phyloP scores from a whole-genome alignment of 495 filamentous ascomycete species.

The Neurospora sp. region DNA sequence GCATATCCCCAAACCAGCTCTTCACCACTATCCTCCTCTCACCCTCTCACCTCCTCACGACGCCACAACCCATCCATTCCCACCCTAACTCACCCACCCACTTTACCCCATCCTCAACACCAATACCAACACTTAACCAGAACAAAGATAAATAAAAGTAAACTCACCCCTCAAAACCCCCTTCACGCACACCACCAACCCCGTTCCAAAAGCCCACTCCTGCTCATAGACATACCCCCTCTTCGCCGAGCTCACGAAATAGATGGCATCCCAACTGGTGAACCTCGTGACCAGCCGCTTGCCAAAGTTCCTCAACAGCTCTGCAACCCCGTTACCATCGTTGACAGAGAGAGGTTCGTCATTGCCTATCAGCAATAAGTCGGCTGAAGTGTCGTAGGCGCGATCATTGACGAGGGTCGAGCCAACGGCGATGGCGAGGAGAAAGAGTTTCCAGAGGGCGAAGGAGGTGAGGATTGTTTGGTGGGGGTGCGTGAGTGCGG shows the following conservation, averaged over 20 bases:
- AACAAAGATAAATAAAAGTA: background rate
- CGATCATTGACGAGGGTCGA: background rate
- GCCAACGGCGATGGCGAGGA: slow-evolving; percentile 52
- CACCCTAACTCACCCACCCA: background rate
- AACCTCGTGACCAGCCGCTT: slow-evolving; percentile 39
- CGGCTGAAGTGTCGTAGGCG: slow-evolving; percentile 85
- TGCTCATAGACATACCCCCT: slow-evolving; percentile 82
- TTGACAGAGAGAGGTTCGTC: background rate
- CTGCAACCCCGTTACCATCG: background rate
- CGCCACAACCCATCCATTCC: background rate
- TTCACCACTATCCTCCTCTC: background rate
- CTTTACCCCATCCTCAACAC: background rate
- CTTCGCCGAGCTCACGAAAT: slow-evolving; percentile 60
- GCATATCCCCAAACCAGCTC: background rate
- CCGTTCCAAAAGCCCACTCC: slow-evolving; percentile 88
- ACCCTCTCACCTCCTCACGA: background rate
- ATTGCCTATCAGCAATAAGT: slow-evolving; percentile 1
- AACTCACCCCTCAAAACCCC: slow-evolving; percentile 22
- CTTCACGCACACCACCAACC: slow-evolving; percentile 46
- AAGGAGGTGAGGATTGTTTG: slow-evolving; percentile 31
- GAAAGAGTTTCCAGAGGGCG: slow-evolving; percentile 59
- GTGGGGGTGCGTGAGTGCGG: slow-evolving; percentile 16
- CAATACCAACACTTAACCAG: background rate
- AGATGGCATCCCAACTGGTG: slow-evolving; percentile 87
- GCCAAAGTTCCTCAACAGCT: background rate